phyloP scores from a whole-genome alignment of 2,329 filamentous ascomycete genomes.

The Hawksworthiomyces lignivorus region DNA sequence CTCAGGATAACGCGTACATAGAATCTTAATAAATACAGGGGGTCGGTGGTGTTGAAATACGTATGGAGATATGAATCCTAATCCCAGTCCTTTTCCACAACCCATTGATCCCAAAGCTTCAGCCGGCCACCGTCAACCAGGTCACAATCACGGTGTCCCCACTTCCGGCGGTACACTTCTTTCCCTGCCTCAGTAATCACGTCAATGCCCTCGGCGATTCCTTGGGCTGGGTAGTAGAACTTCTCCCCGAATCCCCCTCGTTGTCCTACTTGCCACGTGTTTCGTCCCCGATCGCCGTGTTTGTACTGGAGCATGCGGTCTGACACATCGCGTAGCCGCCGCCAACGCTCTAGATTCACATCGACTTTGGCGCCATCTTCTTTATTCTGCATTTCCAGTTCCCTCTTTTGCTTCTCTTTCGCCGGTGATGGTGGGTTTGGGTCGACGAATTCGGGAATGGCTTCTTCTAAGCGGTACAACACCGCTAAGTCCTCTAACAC shows the following conservation, averaged over 20 bases:
- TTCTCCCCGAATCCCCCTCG: slow-evolving; percentile 44
- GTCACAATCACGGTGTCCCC: slow-evolving; percentile 34
- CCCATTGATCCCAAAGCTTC: slow-evolving; percentile 5
- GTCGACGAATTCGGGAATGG: slow-evolving; percentile 26
- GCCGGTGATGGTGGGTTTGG: slow-evolving; percentile 25
- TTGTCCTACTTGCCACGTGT: slow-evolving; percentile 46
- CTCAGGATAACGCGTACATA: too few relatives aligned
- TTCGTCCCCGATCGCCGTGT: slow-evolving; percentile 32
- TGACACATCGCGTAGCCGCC: slow-evolving; percentile 18
- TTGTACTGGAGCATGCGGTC: slow-evolving; percentile 36
- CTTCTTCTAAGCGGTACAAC: slow-evolving; percentile 34
- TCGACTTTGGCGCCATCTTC: slow-evolving; percentile 9
- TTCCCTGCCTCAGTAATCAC: slow-evolving; percentile 38
- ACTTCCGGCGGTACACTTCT: slow-evolving; percentile 28
- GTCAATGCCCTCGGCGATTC: slow-evolving; percentile 35
- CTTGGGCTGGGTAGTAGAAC: slow-evolving; percentile 41
- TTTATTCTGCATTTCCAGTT: not conserved
- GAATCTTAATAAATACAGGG: too few relatives aligned
- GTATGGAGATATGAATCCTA: too few relatives aligned
- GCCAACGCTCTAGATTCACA: slow-evolving; percentile 23
- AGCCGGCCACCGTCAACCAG: slow-evolving; percentile 23
- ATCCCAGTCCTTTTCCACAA: slow-evolving; percentile 1
- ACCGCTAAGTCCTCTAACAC: slow-evolving; percentile 37
- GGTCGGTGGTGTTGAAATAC: too few relatives aligned
- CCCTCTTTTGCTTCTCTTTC: not conserved